Percentiles rank a stretch among this genome's conserved stretches.
phyloP scores from a whole-genome alignment of 768 basidiomycete genomes.

The Suillus fuscotomentosus region DNA sequence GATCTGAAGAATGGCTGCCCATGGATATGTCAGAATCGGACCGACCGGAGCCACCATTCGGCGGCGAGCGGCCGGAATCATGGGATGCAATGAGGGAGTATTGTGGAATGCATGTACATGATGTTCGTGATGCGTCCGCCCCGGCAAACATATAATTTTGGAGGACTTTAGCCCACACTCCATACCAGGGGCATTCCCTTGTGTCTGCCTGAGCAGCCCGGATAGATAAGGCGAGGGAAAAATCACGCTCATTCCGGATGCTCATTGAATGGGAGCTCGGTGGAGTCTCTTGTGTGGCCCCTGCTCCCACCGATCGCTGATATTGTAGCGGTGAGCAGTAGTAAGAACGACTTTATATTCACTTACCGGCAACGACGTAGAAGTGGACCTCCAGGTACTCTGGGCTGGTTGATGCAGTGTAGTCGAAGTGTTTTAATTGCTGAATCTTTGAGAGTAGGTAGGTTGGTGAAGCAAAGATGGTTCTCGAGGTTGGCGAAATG shows the following conservation, averaged over 20 bases:
- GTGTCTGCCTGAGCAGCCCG: background rate
- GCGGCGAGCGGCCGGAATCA: background rate
- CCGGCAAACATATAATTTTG: background rate
- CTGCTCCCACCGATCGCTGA: background rate
- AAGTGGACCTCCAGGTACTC: background rate
- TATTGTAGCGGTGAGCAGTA: background rate
- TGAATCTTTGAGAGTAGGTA: no score
- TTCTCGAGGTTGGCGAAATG: no score
- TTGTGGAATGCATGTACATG: background rate
- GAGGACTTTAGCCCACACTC: slow-evolving; percentile 1
- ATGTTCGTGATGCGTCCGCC: background rate
- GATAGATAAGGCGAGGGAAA: background rate
- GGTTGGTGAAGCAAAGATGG: no score
- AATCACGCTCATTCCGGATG: background rate
- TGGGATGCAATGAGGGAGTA: background rate
- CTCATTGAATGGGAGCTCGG: background rate
- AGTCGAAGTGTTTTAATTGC: background rate
- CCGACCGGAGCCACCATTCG: background rate
- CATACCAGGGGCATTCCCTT: slow-evolving; percentile 4
- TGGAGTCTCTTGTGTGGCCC: background rate
- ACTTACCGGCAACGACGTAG: background rate
- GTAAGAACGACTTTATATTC: background rate
- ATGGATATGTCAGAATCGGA: background rate
- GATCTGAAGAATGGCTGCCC: background rate
- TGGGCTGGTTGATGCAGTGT: background rate